A percentile compares a stretch with the other conserved stretches of the same genome.
These are phyloP conservation scores for Lathyrus sativus DNA, from an alignment of 306 rosid species.

Conservation along the genomic window DNA sequence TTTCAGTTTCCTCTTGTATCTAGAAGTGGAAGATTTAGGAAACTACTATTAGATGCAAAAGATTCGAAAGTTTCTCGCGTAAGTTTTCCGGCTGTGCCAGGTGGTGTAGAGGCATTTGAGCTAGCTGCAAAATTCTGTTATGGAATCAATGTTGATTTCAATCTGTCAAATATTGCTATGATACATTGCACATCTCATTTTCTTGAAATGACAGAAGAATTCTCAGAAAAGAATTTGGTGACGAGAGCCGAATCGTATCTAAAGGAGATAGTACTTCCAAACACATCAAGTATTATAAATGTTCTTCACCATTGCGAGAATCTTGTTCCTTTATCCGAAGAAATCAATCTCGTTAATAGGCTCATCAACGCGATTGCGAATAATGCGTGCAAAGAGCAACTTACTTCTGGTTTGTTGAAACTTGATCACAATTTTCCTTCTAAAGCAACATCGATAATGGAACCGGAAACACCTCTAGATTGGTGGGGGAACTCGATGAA, in stretches of 20 bases:
- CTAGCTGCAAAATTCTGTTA: conserved; percentile 90
- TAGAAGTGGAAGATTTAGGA: conserved; percentile 82
- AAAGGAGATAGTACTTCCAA: conserved; percentile 70
- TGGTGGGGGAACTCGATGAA: conserved; percentile 93
- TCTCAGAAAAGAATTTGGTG: conserved; percentile 72
- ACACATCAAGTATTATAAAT: conserved; percentile 69
- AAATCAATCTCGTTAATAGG: conserved; percentile 68
- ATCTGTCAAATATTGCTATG: conserved; percentile 73
- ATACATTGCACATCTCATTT: conserved; percentile 70
- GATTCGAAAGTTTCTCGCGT: conserved; percentile 70
- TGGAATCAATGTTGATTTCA: conserved; percentile 74
- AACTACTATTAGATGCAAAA: conserved; percentile 70
- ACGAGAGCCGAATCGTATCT: conserved; percentile 66
- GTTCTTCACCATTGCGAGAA: conserved; percentile 86
- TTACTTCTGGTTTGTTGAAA: conserved; percentile 77
- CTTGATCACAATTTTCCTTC: conserved; percentile 81
- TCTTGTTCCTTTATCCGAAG: conserved; percentile 79
- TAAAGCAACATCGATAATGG: conserved; percentile 51
- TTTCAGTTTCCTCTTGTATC: conserved; percentile 89
- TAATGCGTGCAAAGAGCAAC: conserved; percentile 95
- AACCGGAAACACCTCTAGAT: conserved; percentile 81
- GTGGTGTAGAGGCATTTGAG: conserved; percentile 90
- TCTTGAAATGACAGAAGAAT: conserved; percentile 93
- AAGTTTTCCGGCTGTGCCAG: conserved; percentile 66
- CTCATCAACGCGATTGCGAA: conserved; percentile 86